phyloP scores from a whole-genome alignment of 1,139 yeast genomes.

The Kodamaea anthophila region DNA sequence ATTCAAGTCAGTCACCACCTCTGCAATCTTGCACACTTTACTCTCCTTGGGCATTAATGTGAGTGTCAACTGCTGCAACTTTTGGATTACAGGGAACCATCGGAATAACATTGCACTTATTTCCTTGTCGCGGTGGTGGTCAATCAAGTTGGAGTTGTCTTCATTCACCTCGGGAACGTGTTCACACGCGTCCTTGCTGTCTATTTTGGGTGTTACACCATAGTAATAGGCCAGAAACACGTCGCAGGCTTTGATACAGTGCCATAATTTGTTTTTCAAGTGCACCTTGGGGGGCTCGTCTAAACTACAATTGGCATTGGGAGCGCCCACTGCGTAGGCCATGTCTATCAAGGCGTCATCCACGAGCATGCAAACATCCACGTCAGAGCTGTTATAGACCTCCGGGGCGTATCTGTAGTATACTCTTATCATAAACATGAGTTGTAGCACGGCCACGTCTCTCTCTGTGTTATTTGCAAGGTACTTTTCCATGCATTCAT shows the following conservation, averaged over 20 bases:
- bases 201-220: constrained; percentile 10
- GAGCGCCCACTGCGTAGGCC: constrained; percentile 12
- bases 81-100: constrained; percentile 2
- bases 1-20: constrained; percentile 8
- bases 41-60: constrained; percentile 4
- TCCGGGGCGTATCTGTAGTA: constrained; percentile 15
- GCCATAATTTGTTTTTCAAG: constrained; percentile 15
- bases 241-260: constrained; percentile 11
- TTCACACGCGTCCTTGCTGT: constrained; percentile 1
- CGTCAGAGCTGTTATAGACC: constrained; percentile 13
- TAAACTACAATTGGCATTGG: constrained; percentile 8
- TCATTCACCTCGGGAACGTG: constrained; percentile 3
- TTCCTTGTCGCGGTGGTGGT: constrained; percentile 8
- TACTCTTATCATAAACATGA: constrained; percentile 11
- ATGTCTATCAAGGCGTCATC: constrained; percentile 11
- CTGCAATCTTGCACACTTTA: constrained; percentile 4
- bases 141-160: constrained; percentile 8
- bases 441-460: constrained; percentile 11
- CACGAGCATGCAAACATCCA: constrained; percentile 11
- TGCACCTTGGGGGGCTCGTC: constrained; percentile 11
- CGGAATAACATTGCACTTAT: constrained; percentile 6
- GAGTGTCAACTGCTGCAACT: constrained; percentile 4
- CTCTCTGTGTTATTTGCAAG: constrained; percentile 1
- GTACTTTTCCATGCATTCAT: constrained; percentile 18
- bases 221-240: constrained; percentile 10